Base-by-base conservation (phyloP, 345 rosid species). In the Hypericum perforatum region DNA sequence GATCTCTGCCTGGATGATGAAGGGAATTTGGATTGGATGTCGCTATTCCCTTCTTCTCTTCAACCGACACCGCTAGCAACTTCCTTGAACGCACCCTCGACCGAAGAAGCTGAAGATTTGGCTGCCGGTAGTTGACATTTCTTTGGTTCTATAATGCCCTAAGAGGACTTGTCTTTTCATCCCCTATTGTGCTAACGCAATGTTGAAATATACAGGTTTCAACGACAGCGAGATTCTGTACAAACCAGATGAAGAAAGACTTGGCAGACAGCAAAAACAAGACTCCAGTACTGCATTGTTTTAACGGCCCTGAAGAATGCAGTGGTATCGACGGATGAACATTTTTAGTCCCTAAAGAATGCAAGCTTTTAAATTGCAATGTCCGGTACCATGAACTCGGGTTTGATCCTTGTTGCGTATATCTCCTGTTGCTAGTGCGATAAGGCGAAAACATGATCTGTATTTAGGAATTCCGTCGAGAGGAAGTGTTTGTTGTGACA, bases 191-290 rank as follows among this genome's bases (percentile, higher is more conserved):
- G 15, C 54, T 56, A 41, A 22, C 59, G 6, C 38, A 22, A 43
- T 57, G 62, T 56, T 51, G 16, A 56, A 56, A 53, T 58, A 6
- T 71, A 77, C 82, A 92, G 96, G 90, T 13, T 92, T 92, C 22
- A 74, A 76, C 66, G 98, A 88, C 62, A 59, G 45, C 49, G 94
- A 92, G 77, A 81, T 92, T 65, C 83, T 85, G 67, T 65, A 61
- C 41, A 59, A 63, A 16, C 36, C 58, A 22, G 32, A 22, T 22
- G 32, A 22, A 22, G 67, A 61, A 13, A 0, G 6, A 46, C 2
- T 12, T 13, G 9, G 14, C 10, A 14, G 16, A 46, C 29, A 11
- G 8, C 29, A 46, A 46, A 8, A 12, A 46, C n/a, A 22, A 22
- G 32, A 22, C 32, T 22, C 32, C 32, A 22, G 32, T 22, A 1